These are phyloP conservation scores for Saxispiralis lemnorum DNA, from an alignment of 495 filamentous ascomycete genomes.

Conservation along the genomic window DNA sequence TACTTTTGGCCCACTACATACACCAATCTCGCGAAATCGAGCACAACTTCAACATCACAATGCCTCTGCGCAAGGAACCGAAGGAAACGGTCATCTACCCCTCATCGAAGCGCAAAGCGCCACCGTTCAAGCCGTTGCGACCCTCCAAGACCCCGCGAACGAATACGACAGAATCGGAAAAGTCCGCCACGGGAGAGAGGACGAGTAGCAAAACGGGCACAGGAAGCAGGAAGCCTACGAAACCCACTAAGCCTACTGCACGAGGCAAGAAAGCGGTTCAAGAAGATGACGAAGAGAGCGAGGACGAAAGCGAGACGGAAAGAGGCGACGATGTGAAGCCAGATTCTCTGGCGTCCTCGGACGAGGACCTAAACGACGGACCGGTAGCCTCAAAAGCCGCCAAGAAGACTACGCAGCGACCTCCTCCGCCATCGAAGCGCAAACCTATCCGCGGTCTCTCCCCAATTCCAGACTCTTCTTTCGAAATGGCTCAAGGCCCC, in stretches of 20 bases:
- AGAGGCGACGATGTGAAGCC: slow-evolving; percentile 1
- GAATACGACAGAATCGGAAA: slow-evolving; percentile 5
- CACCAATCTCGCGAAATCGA: too few species aligned
- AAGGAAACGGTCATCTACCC: slow-evolving; percentile 14
- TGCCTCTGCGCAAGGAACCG: slow-evolving; percentile 10
- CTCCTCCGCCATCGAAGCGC: not conserved
- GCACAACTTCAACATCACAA: not conserved
- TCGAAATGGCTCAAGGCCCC: not conserved
- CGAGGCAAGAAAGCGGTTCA: not conserved
- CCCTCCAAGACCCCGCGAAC: slow-evolving; percentile 6
- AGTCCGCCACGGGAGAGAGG: not conserved
- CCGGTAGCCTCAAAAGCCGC: slow-evolving; percentile 3
- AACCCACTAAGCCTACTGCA: not conserved
- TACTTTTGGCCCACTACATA: too few species aligned
- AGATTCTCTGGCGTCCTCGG: not conserved
- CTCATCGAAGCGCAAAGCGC: slow-evolving; percentile 15
- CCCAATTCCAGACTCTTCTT: not conserved
- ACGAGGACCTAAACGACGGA: slow-evolving; percentile 11
- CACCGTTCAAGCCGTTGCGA: slow-evolving; percentile 16
- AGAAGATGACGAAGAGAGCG: not conserved
- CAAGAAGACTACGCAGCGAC: not conserved
- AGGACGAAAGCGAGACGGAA: slow-evolving; percentile 7
- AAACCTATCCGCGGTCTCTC: not conserved
- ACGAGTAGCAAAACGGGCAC: not conserved
- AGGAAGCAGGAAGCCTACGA: not conserved